Conservation (phyloP, 31 red algal genomes). For the Porphyra umbilicalis region DNA sequence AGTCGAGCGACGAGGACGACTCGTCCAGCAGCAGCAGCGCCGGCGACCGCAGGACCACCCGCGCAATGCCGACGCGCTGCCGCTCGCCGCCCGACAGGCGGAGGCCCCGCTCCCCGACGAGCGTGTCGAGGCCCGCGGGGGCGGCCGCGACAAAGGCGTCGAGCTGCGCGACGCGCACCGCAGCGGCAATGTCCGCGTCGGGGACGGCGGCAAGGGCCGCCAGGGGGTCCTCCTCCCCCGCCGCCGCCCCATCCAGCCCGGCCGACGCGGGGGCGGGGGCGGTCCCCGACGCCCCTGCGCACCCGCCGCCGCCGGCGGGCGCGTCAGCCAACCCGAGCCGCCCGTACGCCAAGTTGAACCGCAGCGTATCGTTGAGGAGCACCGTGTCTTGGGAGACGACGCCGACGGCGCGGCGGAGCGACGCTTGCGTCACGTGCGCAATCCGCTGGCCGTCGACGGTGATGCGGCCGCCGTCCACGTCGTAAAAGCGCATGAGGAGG, state of each 20-base stretch:
- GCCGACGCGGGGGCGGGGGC: background rate
- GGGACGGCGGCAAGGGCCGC: too few species aligned
- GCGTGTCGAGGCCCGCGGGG: slow-evolving; percentile 23
- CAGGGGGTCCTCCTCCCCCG: slow-evolving; percentile 4
- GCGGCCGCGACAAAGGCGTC: slow-evolving; percentile 45
- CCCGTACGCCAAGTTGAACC: slow-evolving; percentile 80
- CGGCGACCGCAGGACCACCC: slow-evolving; percentile 75
- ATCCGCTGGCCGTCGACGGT: slow-evolving; percentile 29
- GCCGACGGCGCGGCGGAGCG: slow-evolving; percentile 23
- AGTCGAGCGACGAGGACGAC: slow-evolving; percentile 55
- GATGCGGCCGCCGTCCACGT: slow-evolving; percentile 18
- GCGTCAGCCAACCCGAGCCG: slow-evolving; percentile 21
- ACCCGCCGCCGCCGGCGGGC: too few species aligned
- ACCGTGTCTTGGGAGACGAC: slow-evolving; percentile 40
- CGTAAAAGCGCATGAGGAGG: slow-evolving; percentile 32
- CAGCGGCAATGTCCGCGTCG: slow-evolving; percentile 30
- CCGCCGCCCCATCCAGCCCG: background rate
- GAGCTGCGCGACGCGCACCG: slow-evolving; percentile 40
- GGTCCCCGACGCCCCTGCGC: slow-evolving; percentile 2
- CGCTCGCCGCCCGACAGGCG: slow-evolving; percentile 80
- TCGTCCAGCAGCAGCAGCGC: slow-evolving; percentile 78
- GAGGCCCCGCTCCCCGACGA: slow-evolving; percentile 74
- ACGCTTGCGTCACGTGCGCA: slow-evolving; percentile 12
- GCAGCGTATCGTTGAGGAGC: slow-evolving; percentile 86
- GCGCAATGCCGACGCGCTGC: slow-evolving; percentile 77